A percentile compares a stretch with the other conserved stretches of the same genome.
Conservation (phyloP, 2,329 filamentous ascomycete genomes). For the Colletotrichum graminicola region DNA sequence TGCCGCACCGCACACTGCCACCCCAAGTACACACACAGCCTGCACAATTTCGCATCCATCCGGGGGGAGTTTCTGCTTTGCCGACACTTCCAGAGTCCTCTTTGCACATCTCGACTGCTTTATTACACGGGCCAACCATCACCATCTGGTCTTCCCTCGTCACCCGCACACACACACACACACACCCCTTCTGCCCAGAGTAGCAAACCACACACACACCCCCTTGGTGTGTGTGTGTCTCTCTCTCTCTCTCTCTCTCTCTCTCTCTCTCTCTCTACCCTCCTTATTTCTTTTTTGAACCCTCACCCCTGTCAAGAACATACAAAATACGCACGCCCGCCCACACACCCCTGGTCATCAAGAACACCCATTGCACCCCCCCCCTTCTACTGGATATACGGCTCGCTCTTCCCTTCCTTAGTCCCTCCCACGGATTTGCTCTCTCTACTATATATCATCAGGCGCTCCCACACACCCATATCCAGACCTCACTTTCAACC, state of each 20-base stretch:
- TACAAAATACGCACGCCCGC: neutral
- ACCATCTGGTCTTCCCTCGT: slow-evolving; percentile 12
- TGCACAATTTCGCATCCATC: slow-evolving; percentile 16
- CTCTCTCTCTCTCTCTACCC: slow-evolving; percentile 20
- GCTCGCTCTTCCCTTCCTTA: slow-evolving; percentile 2
- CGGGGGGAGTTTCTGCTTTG: neutral
- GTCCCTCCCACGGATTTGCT: slow-evolving; percentile 29
- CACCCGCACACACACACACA: slow-evolving; percentile 6
- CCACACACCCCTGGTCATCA: neutral
- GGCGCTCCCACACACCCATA: slow-evolving; percentile 33
- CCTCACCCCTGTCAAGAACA: slow-evolving; percentile 19
- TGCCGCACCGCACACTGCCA: slow-evolving; percentile 15
- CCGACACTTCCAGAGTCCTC: slow-evolving; percentile 28
- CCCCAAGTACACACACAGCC: neutral
- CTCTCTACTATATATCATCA: slow-evolving; percentile 38
- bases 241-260: neutral
- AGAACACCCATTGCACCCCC: neutral
- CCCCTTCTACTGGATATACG: slow-evolving; percentile 17
- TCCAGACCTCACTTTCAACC: neutral
- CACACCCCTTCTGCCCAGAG: slow-evolving; percentile 8
- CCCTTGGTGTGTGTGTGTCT: neutral
- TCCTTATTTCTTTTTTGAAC: slow-evolving; percentile 33
- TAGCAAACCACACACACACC: slow-evolving; percentile 12
- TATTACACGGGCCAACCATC: slow-evolving; percentile 25
- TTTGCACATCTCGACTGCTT: slow-evolving; percentile 24